Evolutionary conservation across 495 filamentous ascomycete species (phyloP).

Genomic region (Aspergillus egyptiacus): DNA sequence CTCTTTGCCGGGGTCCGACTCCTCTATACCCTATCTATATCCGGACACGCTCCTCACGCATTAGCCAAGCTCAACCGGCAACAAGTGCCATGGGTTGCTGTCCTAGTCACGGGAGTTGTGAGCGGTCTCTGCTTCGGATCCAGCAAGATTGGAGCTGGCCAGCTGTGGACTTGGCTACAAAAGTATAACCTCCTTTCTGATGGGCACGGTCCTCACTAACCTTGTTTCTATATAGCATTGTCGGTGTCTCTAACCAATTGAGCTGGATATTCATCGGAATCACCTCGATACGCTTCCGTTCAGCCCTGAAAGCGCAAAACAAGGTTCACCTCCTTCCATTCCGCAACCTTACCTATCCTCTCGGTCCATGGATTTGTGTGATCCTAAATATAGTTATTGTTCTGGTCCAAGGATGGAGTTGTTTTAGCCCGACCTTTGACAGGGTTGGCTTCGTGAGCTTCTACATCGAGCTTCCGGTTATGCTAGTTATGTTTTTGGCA

Average conservation of each 20-base stretch:
- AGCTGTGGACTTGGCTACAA: slow-evolving; percentile 54
- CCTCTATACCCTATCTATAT: slow-evolving; percentile 44
- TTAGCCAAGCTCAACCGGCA: slow-evolving; percentile 50
- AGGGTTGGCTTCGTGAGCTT: slow-evolving; percentile 47
- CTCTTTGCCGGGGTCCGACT: slow-evolving; percentile 49
- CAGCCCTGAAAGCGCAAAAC: slow-evolving; percentile 46
- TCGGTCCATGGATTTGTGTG: slow-evolving; percentile 47
- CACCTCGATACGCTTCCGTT: slow-evolving; percentile 54
- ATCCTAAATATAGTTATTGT: slow-evolving; percentile 50
- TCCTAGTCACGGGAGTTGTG: slow-evolving; percentile 49
- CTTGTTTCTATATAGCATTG: slow-evolving; percentile 38
- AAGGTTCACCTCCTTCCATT: slow-evolving; percentile 55
- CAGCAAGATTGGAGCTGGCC: slow-evolving; percentile 55
- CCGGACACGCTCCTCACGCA: slow-evolving; percentile 41
- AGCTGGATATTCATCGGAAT: slow-evolving; percentile 56
- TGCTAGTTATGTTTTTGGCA: slow-evolving; percentile 45
- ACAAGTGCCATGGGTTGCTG: slow-evolving; percentile 53
- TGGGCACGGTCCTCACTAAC: background rate
- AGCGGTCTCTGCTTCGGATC: slow-evolving; percentile 56
- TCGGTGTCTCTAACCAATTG: slow-evolving; percentile 59
- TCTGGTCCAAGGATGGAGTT: slow-evolving; percentile 56
- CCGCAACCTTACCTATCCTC: slow-evolving; percentile 57
- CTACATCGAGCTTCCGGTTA: slow-evolving; percentile 46
- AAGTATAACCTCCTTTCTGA: slow-evolving; percentile 29
- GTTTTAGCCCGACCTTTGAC: slow-evolving; percentile 48